A percentile compares a stretch with the other conserved stretches of the same genome.
These are phyloP conservation scores for Scutellaria baicalensis DNA, from an alignment of 257 asterid genomes.

Conservation along the genomic window DNA sequence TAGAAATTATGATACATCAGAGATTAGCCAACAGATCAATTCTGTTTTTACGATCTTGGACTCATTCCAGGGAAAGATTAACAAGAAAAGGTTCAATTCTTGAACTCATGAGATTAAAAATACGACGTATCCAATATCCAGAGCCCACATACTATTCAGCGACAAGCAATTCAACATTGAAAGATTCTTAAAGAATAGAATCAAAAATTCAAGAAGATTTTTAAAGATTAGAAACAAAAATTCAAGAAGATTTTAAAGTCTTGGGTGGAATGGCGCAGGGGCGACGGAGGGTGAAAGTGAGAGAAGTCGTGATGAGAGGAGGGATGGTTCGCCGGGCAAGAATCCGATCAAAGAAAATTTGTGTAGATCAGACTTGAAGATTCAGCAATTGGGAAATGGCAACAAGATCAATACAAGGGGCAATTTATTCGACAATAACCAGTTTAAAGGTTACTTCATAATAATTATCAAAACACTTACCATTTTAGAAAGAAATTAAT, in stretches of 20 bases:
- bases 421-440: no score
- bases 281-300: background rate
- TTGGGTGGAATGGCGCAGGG: background rate
- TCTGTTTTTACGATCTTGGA: background rate
- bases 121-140: background rate
- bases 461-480: no score
- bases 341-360: background rate
- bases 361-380: background rate
- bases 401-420: background rate
- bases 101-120: background rate
- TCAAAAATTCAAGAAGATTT: no score
- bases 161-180: background rate
- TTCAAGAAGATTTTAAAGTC: no score
- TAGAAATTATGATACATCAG: background rate
- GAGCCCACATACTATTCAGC: background rate
- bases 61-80: background rate
- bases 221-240: background rate
- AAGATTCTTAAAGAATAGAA: background rate
- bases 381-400: background rate
- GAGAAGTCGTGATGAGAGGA: background rate
- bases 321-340: conserved; percentile 7
- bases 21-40: background rate
- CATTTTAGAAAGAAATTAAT: no score
- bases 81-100: background rate
- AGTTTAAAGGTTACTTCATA: no score